phyloP scores from a whole-genome alignment of 2,329 filamentous ascomycete genomes.

The Fusarium denticulatum region DNA sequence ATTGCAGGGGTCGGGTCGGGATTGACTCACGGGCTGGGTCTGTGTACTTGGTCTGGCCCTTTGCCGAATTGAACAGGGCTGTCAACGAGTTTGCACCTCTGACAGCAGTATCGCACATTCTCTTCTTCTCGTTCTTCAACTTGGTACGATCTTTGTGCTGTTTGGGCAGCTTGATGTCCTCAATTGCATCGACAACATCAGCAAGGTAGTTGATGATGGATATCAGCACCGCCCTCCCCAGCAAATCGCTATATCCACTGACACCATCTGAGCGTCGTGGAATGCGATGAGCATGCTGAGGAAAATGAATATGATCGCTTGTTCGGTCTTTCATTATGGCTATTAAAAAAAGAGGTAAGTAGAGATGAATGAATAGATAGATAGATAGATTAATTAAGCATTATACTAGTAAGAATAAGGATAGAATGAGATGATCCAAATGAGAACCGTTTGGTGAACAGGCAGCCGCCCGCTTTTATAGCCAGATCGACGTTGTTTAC shows the following conservation, averaged over 20 bases:
- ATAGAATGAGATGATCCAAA: not conserved
- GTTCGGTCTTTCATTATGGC: slow-evolving; percentile 27
- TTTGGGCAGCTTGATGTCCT: slow-evolving; percentile 27
- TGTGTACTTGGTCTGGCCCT: slow-evolving; percentile 28
- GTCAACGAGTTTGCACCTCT: slow-evolving; percentile 28
- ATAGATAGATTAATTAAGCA: not conserved
- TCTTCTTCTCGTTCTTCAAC: slow-evolving; percentile 25
- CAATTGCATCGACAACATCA: slow-evolving; percentile 28
- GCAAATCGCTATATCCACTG: slow-evolving; percentile 22
- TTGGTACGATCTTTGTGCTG: slow-evolving; percentile 20
- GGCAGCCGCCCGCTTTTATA: slow-evolving; percentile 10
- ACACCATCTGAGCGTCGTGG: slow-evolving; percentile 21
- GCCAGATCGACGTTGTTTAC: not conserved
- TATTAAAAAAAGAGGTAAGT: slow-evolving; percentile 8
- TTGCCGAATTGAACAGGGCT: slow-evolving; percentile 27
- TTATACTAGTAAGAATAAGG: slow-evolving; percentile 5
- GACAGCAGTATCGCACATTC: slow-evolving; percentile 23
- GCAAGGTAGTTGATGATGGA: slow-evolving; percentile 34
- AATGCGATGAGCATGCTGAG: slow-evolving; percentile 26
- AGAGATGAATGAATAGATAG: not conserved
- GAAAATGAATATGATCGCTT: slow-evolving; percentile 31
- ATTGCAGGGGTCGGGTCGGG: not conserved
- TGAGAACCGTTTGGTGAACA: not conserved
- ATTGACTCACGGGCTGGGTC: slow-evolving; percentile 21
- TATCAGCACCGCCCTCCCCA: slow-evolving; percentile 32